These are phyloP conservation scores for Tetradesmus lagerheimii DNA, from an alignment of 139 green algal genomes.

Conservation along the genomic window DNA sequence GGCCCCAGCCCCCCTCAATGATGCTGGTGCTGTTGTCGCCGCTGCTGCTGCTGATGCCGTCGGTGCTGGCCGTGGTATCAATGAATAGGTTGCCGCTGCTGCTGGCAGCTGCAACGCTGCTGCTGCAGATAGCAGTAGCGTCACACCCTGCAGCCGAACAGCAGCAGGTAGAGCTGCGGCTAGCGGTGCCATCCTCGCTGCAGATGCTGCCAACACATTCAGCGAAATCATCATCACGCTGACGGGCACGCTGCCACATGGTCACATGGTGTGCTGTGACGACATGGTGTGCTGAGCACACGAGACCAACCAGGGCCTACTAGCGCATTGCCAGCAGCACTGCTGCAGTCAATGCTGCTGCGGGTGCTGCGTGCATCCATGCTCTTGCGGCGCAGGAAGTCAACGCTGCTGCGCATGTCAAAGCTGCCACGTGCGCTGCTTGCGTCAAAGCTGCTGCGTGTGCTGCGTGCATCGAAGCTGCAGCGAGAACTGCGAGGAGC, in stretches of 20 bases:
- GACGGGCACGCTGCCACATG: not conserved
- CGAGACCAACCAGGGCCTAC: not conserved
- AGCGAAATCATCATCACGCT: not conserved
- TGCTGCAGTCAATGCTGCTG: not conserved
- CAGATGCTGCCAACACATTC: not conserved
- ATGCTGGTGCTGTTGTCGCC: not conserved
- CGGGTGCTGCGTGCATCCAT: not conserved
- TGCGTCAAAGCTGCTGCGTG: not conserved
- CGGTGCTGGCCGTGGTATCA: not conserved
- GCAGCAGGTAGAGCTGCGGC: not conserved
- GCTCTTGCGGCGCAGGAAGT: not conserved
- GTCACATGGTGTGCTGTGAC: not conserved
- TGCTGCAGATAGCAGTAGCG: not conserved
- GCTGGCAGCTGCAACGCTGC: too few species aligned
- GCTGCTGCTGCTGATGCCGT: not conserved
- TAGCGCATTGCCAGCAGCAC: not conserved
- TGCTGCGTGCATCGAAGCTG: not conserved
- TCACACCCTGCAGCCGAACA: not conserved
- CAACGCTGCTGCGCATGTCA: not conserved
- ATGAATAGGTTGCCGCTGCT: not conserved
- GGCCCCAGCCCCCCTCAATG: not conserved
- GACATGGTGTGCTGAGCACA: not conserved
- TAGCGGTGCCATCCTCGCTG: not conserved
- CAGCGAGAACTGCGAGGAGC: too few species aligned
- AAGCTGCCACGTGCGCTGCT: not conserved